Evolutionary conservation across 306 rosid species (phyloP).

Genomic region (Ormosia semicastrata): DNA sequence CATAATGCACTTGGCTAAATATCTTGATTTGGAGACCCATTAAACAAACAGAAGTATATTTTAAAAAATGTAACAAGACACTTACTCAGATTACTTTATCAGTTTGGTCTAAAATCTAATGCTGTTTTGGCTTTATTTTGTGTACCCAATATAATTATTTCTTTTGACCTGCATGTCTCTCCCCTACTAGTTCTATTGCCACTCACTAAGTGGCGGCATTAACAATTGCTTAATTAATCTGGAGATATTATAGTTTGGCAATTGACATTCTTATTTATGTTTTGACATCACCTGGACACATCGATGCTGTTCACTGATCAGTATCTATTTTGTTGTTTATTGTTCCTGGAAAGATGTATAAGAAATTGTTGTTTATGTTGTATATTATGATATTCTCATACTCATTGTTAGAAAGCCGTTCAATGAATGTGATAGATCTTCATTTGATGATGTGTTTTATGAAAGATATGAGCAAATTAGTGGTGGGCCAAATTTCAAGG

Average conservation of each 20-base stretch:
- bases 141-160: neutral
- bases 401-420: neutral
- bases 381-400: constrained; percentile 1
- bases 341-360: neutral
- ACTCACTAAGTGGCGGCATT: constrained; percentile 6
- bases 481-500: constrained; percentile 15
- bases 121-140: neutral
- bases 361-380: neutral
- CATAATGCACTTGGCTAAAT: neutral
- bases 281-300: neutral
- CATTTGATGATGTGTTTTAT: neutral
- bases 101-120: constrained; percentile 6
- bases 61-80: neutral
- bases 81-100: neutral
- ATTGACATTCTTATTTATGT: neutral
- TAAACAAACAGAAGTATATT: neutral
- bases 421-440: neutral
- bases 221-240: neutral
- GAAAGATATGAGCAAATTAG: constrained; percentile 13
- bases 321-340: neutral
- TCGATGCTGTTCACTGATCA: neutral
- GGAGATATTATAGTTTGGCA: neutral
- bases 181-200: neutral
- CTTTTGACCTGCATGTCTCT: neutral
- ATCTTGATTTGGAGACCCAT: neutral